phyloP scores from a whole-genome alignment of 1,284 basidiomycete species.

The Schizopora paradoxa region DNA sequence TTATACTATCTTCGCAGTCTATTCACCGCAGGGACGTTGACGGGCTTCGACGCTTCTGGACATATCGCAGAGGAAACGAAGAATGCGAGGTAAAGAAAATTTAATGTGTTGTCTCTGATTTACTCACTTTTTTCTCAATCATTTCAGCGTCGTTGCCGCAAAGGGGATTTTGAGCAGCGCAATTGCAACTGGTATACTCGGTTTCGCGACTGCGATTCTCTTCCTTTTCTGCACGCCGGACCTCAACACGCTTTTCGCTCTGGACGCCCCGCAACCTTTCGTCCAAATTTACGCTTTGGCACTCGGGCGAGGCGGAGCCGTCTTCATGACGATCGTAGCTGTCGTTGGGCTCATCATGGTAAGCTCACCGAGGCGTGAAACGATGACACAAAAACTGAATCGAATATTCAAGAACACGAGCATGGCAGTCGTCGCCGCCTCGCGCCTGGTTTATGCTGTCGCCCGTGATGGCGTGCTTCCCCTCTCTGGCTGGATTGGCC shows the following conservation, averaged over 20 bases:
- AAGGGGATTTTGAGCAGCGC: constrained; percentile 75
- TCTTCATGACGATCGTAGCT: constrained; percentile 82
- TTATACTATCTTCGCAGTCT: constrained; percentile 42
- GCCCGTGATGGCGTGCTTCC: constrained; percentile 86
- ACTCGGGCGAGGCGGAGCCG: constrained; percentile 67
- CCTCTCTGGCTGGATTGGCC: constrained; percentile 72
- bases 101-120: neutral
- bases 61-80: constrained; percentile 89
- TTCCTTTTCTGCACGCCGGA: constrained; percentile 85
- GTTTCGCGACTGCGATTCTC: constrained; percentile 71
- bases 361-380: constrained; percentile 21
- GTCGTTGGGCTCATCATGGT: constrained; percentile 74
- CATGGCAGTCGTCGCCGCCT: constrained; percentile 78
- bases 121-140: constrained; percentile 6
- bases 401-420: constrained; percentile 61
- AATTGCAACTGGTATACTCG: constrained; percentile 67
- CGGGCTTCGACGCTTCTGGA: constrained; percentile 84
- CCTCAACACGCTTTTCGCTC: constrained; percentile 63
- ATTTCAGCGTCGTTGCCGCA: constrained; percentile 60
- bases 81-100: constrained; percentile 58
- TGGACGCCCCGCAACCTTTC: constrained; percentile 82
- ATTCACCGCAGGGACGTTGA: constrained; percentile 78
- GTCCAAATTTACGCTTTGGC: constrained; percentile 80
- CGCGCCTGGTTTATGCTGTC: constrained; percentile 80
- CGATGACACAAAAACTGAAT: neutral